phyloP scores from a whole-genome alignment of 2,329 filamentous ascomycete species.

The Beauveria sp. region DNA sequence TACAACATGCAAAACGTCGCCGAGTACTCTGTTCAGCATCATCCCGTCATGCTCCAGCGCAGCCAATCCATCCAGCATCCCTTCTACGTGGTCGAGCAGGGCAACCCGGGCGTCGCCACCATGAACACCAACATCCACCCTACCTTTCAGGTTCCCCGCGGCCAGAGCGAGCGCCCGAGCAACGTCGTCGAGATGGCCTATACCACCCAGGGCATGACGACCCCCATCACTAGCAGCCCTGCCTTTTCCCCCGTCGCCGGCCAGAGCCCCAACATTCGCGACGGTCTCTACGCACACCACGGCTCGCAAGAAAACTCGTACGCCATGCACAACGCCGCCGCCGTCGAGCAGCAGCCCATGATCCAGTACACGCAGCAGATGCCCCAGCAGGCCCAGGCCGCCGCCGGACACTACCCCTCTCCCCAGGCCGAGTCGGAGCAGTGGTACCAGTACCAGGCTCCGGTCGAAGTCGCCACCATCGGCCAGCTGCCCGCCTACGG shows the following conservation, averaged over 20 bases:
- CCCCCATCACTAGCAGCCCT: conserved; percentile 51
- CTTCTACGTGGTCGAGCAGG: conserved; percentile 54
- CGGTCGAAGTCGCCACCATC: conserved; percentile 49
- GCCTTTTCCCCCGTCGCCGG: conserved; percentile 49
- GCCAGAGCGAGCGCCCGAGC: conserved; percentile 36
- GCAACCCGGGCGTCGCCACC: conserved; percentile 54
- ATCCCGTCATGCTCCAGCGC: conserved; percentile 35
- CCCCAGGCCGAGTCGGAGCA: conserved; percentile 37
- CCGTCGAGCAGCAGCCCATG: conserved; percentile 37
- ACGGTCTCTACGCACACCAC: conserved; percentile 52
- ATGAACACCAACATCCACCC: conserved; percentile 48
- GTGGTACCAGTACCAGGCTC: conserved; percentile 52
- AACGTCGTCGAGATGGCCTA: conserved; percentile 41
- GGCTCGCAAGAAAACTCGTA: conserved; percentile 40
- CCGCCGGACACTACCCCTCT: conserved; percentile 28
- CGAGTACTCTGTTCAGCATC: conserved; percentile 34
- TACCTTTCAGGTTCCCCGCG: conserved; percentile 45
- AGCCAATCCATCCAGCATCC: conserved; percentile 37
- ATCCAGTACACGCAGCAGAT: conserved; percentile 36
- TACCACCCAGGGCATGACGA: conserved; percentile 36
- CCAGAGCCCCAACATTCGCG: conserved; percentile 45
- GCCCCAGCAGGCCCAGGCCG: conserved; percentile 23
- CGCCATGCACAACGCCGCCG: conserved; percentile 38
- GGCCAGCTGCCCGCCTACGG: conserved; percentile 43
- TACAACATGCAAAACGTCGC: conserved; percentile 32